phyloP scores from a whole-genome alignment of 1,284 basidiomycete genomes.

The Cryptococcus sp. region DNA sequence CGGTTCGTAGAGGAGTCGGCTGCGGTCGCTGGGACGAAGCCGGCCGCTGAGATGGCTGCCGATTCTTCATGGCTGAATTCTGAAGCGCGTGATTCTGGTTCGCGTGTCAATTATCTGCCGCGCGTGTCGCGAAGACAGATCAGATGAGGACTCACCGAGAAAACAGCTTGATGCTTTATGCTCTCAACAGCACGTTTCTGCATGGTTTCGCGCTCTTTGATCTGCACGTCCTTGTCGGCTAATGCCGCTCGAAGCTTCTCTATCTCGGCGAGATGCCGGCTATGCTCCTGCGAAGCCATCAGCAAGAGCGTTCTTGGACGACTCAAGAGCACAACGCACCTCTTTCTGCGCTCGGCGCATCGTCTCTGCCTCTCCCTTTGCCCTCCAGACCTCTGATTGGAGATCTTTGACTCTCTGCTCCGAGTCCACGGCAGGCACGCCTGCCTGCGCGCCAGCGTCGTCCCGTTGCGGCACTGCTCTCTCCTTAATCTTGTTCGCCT shows the following conservation, averaged over 20 bases:
- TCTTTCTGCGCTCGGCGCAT: slow-evolving; percentile 35
- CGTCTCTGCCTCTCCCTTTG: slow-evolving; percentile 39
- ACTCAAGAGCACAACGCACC: slow-evolving; percentile 11
- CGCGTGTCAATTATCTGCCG: not conserved
- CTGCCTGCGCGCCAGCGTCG: slow-evolving; percentile 4
- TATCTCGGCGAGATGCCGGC: slow-evolving; percentile 17
- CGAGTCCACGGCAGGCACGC: slow-evolving; percentile 4
- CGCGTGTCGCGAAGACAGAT: too few species aligned
- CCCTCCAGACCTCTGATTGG: slow-evolving; percentile 35
- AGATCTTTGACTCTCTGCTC: slow-evolving; percentile 22
- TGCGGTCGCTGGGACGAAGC: slow-evolving; percentile 10
- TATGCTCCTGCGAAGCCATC: slow-evolving; percentile 19
- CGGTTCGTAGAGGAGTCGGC: slow-evolving; percentile 22
- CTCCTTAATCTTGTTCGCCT: slow-evolving; percentile 4
- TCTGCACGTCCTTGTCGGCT: slow-evolving; percentile 33
- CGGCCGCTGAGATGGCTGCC: slow-evolving; percentile 16
- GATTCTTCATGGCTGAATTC: slow-evolving; percentile 26
- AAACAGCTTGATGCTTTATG: slow-evolving; percentile 46
- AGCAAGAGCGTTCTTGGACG: too few species aligned
- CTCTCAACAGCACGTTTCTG: slow-evolving; percentile 37
- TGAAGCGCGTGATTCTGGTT: slow-evolving; percentile 31
- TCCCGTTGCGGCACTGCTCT: slow-evolving; percentile 3
- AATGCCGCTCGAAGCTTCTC: slow-evolving; percentile 28
- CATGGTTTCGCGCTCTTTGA: slow-evolving; percentile 36
- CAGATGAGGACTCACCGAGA: slow-evolving; percentile 31